These are phyloP conservation scores for Apophysomyces trapeziformis DNA, from an alignment of 371 early-diverging fungal genomes.

Conservation along the genomic window DNA sequence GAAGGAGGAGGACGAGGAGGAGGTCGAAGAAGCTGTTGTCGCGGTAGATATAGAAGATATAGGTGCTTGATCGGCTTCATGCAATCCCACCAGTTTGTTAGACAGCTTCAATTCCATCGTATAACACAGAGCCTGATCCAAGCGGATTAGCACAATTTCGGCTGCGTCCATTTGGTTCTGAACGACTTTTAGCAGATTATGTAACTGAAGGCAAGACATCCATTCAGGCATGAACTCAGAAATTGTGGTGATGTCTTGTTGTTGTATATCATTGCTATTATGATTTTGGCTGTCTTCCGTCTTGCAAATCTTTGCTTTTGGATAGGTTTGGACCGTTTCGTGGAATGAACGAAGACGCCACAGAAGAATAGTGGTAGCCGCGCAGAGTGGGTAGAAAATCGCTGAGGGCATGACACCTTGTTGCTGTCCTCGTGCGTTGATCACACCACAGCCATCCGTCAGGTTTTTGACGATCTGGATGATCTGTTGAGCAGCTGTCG, in stretches of 20 bases:
- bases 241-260: background rate
- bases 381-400: constrained; percentile 19
- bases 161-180: constrained; percentile 1
- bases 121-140: background rate
- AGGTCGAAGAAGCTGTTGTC: too few species aligned
- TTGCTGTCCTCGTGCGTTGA: background rate
- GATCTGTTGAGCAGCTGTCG: constrained; percentile 9
- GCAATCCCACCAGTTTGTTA: background rate
- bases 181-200: background rate
- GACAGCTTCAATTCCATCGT: background rate
- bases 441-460: background rate
- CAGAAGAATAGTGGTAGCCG: constrained; percentile 15
- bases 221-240: background rate
- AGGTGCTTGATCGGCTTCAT: background rate
- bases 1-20: background rate
- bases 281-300: too few species aligned
- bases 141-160: background rate
- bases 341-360: background rate
- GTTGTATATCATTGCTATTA: background rate
- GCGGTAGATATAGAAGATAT: too few species aligned
- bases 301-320: too few species aligned
- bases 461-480: constrained; percentile 12
- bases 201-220: background rate
- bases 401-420: constrained; percentile 5
- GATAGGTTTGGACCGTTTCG: too few species aligned